phyloP scores from a whole-genome alignment of 305 asterid genomes.

The Fraxinus latifolia region DNA sequence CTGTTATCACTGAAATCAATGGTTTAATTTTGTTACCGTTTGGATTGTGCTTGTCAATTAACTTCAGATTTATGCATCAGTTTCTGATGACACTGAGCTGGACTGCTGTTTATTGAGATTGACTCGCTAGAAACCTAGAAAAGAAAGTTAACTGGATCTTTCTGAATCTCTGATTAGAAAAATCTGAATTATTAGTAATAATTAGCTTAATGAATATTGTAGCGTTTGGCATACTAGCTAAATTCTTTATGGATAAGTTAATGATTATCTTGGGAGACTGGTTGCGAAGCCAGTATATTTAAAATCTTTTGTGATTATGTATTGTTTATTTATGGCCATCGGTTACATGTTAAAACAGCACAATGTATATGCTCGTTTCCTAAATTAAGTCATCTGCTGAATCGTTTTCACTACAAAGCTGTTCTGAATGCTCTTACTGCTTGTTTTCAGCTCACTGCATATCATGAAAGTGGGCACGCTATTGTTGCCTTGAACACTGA shows the following conservation, averaged over 20 bases:
- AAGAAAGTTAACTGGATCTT: not conserved
- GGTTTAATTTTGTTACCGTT: not conserved
- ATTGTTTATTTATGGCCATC: not conserved
- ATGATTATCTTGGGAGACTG: not conserved
- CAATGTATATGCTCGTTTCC: not conserved
- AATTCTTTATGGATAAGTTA: not conserved
- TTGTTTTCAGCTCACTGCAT: slow-evolving; percentile 79
- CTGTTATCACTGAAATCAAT: not conserved
- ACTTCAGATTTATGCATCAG: not conserved
- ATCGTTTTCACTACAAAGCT: not conserved
- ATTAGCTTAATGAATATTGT: not conserved
- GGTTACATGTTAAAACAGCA: not conserved
- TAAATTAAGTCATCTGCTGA: not conserved
- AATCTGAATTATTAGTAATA: not conserved
- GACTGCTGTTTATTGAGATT: not conserved
- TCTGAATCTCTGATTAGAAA: not conserved
- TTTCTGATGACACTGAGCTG: not conserved
- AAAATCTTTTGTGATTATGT: not conserved
- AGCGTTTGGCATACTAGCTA: not conserved
- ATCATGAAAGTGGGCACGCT: slow-evolving; percentile 97
- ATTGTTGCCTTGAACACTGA: slow-evolving; percentile 89
- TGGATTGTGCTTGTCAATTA: not conserved
- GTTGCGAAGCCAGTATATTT: not conserved
- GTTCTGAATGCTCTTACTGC: not conserved
- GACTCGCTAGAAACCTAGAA: not conserved